Evolutionary conservation across 2,329 filamentous ascomycete species (phyloP).

Genomic region (Fusarium pilosicola): DNA sequence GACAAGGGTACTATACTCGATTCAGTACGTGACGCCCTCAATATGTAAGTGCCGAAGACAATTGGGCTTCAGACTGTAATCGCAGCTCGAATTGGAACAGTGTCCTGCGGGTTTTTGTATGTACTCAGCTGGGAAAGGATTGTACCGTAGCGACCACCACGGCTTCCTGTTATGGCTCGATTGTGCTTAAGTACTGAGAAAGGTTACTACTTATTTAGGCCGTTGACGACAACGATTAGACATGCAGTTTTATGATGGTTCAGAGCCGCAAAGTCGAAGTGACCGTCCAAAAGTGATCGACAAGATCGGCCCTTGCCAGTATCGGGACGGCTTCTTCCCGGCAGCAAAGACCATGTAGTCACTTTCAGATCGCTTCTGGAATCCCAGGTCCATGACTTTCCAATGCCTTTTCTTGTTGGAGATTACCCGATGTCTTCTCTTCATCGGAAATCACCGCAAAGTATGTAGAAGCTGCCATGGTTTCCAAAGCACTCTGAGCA

Average conservation of each 20-base stretch:
- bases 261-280: slow-evolving; percentile 37
- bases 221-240: not conserved
- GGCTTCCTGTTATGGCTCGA: slow-evolving; percentile 20
- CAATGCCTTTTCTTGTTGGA: not conserved
- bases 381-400: not conserved
- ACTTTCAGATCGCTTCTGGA: slow-evolving; percentile 27
- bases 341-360: slow-evolving; percentile 18
- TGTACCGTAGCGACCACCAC: not conserved
- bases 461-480: not conserved
- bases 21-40: slow-evolving; percentile 25
- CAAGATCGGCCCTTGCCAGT: slow-evolving; percentile 44
- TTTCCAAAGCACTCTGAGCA: not conserved
- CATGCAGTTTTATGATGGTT: slow-evolving; percentile 18
- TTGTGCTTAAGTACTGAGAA: not conserved
- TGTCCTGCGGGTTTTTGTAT: slow-evolving; percentile 17
- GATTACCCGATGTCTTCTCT: not conserved
- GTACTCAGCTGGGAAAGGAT: slow-evolving; percentile 23
- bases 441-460: not conserved
- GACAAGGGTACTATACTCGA: slow-evolving; percentile 14
- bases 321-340: slow-evolving; percentile 38
- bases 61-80: slow-evolving; percentile 11
- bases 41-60: slow-evolving; percentile 24
- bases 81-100: slow-evolving; percentile 31
- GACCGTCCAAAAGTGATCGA: slow-evolving; percentile 34
- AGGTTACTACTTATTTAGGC: slow-evolving; percentile 12